Evolutionary conservation across 1,284 basidiomycete species (phyloP).

Genomic region (Tilletia setariae): DNA sequence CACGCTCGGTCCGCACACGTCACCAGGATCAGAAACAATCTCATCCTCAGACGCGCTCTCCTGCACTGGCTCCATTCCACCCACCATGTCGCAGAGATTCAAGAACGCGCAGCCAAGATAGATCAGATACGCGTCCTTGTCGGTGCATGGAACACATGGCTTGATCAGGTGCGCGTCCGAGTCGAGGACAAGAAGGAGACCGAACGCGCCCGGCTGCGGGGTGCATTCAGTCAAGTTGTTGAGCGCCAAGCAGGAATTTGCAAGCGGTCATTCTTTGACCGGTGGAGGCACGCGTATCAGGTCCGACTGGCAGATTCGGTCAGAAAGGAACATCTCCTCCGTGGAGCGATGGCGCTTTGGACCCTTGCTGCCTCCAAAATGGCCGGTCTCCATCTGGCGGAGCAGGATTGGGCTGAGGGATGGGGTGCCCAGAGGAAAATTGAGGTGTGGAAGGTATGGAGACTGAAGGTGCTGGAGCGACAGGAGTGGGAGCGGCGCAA

Average conservation of each 20-base stretch:
- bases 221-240: background rate
- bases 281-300: background rate
- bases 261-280: background rate
- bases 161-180: background rate
- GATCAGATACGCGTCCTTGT: background rate
- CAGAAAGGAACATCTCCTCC: constrained; percentile 2
- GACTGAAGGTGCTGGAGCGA: background rate
- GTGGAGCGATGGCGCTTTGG: constrained; percentile 9
- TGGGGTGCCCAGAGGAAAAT: background rate
- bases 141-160: background rate
- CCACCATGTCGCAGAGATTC: background rate
- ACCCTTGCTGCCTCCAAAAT: constrained; percentile 2
- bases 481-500: background rate
- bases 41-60: background rate
- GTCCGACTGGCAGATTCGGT: background rate
- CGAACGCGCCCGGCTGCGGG: background rate
- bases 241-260: background rate
- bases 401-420: background rate
- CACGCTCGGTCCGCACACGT: constrained; percentile 13
- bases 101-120: background rate
- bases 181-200: background rate
- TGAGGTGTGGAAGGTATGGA: background rate
- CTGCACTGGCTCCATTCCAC: background rate
- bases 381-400: background rate
- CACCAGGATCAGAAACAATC: background rate